Percentiles rank a stretch among this genome's conserved stretches.
Conservation (phyloP, 208 protist genomes). For the Trypanosoma vivax region DNA sequence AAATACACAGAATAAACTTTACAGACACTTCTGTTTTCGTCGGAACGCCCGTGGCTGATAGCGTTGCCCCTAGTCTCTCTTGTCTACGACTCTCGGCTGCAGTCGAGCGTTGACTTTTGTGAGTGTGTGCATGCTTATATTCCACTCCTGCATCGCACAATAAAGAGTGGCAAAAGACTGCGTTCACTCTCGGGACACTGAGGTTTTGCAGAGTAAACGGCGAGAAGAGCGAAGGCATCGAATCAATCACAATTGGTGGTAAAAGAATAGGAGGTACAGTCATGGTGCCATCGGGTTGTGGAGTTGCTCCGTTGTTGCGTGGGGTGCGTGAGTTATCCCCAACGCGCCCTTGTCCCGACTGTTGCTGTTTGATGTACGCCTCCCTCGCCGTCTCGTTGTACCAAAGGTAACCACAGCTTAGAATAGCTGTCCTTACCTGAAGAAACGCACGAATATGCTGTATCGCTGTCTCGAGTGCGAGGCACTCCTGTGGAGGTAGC, state of each 20-base stretch:
- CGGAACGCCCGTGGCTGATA: too few species aligned
- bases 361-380: conserved; percentile 19
- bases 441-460: conserved; percentile 48
- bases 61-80: too few species aligned
- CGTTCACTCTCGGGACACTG: conserved; percentile 63
- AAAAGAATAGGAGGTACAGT: conserved; percentile 39
- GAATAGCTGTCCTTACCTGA: conserved; percentile 42
- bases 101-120: too few species aligned
- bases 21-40: conserved; percentile 7
- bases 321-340: not conserved
- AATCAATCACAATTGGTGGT: conserved; percentile 59
- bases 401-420: conserved; percentile 69
- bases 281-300: conserved; percentile 19
- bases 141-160: conserved; percentile 4
- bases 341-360: not conserved
- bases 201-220: conserved; percentile 29
- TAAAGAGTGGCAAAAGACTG: conserved; percentile 52
- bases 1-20: conserved; percentile 51
- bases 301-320: not conserved
- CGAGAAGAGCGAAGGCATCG: conserved; percentile 27
- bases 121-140: too few species aligned
- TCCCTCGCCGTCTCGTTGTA: conserved; percentile 44
- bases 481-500: conserved; percentile 33
- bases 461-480: conserved; percentile 58
- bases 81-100: too few species aligned